phyloP scores from a whole-genome alignment of 768 basidiomycete species.

The Rhodosporidiobolus odoratus region DNA sequence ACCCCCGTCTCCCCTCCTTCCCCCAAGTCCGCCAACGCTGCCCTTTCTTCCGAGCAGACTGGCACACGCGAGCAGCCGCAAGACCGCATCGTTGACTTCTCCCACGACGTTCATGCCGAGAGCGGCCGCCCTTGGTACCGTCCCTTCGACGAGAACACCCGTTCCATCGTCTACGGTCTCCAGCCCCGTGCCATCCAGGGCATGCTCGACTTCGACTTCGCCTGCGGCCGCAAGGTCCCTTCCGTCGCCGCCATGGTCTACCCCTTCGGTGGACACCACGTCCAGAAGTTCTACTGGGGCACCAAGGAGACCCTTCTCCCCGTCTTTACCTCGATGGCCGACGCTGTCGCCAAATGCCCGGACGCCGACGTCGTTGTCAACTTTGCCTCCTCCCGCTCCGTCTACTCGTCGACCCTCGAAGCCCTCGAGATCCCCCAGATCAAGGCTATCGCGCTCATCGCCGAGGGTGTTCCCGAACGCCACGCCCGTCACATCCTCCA shows the following conservation, averaged over 20 bases:
- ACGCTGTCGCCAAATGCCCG: constrained; percentile 87
- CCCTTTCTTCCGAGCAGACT: constrained; percentile 54
- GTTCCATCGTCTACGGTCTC: constrained; percentile 95
- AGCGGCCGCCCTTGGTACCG: constrained; percentile 66
- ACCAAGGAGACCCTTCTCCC: constrained; percentile 97
- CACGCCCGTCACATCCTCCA: constrained; percentile 94
- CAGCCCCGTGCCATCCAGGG: constrained; percentile 99
- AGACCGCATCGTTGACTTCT: constrained; percentile 85
- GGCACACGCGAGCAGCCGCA: constrained; percentile 74
- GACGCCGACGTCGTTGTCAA: constrained; percentile 98
- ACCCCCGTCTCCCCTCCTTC: constrained; percentile 51
- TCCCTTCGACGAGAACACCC: constrained; percentile 87
- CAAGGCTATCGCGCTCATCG: constrained; percentile 81
- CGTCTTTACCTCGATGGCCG: constrained; percentile 85
- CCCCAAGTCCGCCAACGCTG: constrained; percentile 46
- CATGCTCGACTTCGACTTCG: constrained; percentile 98
- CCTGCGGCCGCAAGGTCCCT: constrained; percentile 83
- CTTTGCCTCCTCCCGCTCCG: constrained; percentile 89
- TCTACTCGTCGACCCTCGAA: constrained; percentile 91
- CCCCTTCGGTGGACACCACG: constrained; percentile 99
- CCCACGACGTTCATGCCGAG: constrained; percentile 48
- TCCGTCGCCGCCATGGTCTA: constrained; percentile 99
- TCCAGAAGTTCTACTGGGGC: constrained; percentile 99
- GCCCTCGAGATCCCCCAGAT: constrained; percentile 67
- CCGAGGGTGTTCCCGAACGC: constrained; percentile 97